Evolutionary conservation across 148 eudicot genomes (phyloP).

Genomic region (Fagopyrum homotropicum): DNA sequence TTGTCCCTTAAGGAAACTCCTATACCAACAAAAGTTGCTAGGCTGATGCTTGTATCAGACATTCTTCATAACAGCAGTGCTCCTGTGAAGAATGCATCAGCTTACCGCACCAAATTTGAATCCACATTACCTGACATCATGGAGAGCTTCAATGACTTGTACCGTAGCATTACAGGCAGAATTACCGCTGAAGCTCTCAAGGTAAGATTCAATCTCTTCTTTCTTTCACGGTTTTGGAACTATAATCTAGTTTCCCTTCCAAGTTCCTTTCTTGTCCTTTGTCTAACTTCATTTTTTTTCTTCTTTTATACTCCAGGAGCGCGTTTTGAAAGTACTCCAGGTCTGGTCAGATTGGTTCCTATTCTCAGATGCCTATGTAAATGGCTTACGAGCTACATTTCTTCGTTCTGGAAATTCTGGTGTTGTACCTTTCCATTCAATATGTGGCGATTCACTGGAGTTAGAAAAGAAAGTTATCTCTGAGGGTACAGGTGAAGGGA

Average conservation of each 20-base stretch:
- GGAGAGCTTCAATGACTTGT: conserved; percentile 94
- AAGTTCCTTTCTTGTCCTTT: background rate
- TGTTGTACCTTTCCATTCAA: conserved; percentile 71
- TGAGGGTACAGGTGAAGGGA: conserved; percentile 34
- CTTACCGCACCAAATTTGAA: conserved; percentile 96
- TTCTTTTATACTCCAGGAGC: conserved; percentile 46
- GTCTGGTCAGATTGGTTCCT: conserved; percentile 99
- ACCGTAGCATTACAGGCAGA: conserved; percentile 83
- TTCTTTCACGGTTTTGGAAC: background rate
- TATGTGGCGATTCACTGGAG: conserved; percentile 79
- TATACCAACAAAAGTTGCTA: conserved; percentile 97
- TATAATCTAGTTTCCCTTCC: background rate
- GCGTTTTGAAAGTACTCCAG: conserved; percentile 92
- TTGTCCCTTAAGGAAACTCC: conserved; percentile 96
- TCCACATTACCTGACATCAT: conserved; percentile 78
- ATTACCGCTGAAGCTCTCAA: conserved; percentile 97
- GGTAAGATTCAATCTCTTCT: conserved; percentile 27
- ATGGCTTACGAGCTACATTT: conserved; percentile 90
- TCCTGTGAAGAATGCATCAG: conserved; percentile 97
- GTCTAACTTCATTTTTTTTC: background rate
- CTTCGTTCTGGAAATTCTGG: conserved; percentile 79
- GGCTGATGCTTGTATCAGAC: conserved; percentile 98
- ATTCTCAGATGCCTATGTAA: conserved; percentile 92
- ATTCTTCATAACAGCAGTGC: conserved; percentile 97
- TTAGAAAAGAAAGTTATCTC: conserved; percentile 50